Evolutionary conservation across 2,329 filamentous ascomycete species (phyloP), one percentile per base, ranked within the genome.

Genomic region (Calonectria hawksworthii): DNA sequence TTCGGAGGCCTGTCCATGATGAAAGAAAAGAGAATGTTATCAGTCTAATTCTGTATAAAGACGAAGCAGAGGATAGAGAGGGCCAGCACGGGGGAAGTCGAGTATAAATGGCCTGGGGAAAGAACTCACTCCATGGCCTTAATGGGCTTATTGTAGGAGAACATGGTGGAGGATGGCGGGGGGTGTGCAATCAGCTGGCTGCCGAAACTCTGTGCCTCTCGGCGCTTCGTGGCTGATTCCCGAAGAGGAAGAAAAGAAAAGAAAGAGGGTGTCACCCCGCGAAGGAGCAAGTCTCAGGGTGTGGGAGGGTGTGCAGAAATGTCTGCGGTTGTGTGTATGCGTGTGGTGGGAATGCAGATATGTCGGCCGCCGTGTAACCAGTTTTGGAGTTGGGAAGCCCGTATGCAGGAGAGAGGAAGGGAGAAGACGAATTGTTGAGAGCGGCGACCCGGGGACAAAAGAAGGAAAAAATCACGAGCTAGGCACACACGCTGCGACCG

Each of bases 71-170:
- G n/a, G 38, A 64, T 36, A 70, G 30, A n/a, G 73, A 34, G 65
- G 61, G 26, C 65, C 16, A 26, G 50, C 51, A 74, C 30, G 68
- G 51, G 65, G 63, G 72, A 70, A 23, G 52, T 61, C 74, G 61
- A 71, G 74, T 61, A 70, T 41, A 70, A 63, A 21, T 66, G 47
- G 38, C 50, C 64, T 21, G 59, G 34, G 72, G 59, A 41, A 36
- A 54, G 51, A 59, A 81, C 85, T 82, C 79, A 86, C 85, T 85
- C 83, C 83, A 86, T 82, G 78, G 81, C 80, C 80, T 79, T 83
- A 74, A 86, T 84, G 77, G 83, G 82, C 73, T 85, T 85, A 70
- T 85, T 83, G 78, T 84, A 84, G 51, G 80, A 81, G 76, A 83
- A 85, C 82, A 84, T 84, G 77, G 71, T 76, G 78, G 47, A 52